phyloP scores from a whole-genome alignment of 2,329 filamentous ascomycete genomes.

The Fusarium avenaceum region DNA sequence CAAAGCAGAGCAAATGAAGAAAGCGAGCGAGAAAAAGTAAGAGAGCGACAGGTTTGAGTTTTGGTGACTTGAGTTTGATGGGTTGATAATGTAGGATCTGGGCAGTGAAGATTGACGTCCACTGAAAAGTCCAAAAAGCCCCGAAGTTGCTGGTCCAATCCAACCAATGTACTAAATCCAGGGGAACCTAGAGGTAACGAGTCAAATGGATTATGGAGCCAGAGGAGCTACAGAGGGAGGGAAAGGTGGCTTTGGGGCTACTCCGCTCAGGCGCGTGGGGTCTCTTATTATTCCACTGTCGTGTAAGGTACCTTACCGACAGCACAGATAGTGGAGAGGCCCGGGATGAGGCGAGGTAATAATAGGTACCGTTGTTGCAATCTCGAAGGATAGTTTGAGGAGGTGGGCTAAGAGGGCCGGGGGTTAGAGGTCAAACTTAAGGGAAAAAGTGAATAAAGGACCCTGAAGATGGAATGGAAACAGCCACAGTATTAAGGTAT shows the following conservation, averaged over 20 bases:
- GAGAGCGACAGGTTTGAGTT: not conserved
- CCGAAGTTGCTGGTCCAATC: conserved; percentile 32
- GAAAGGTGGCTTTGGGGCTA: conserved; percentile 45
- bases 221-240: conserved; percentile 27
- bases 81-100: conserved; percentile 37
- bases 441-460: conserved; percentile 1
- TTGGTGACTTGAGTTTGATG: conserved; percentile 7
- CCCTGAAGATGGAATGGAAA: conserved; percentile 41
- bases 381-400: conserved; percentile 3
- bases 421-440: not conserved
- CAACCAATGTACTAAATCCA: conserved; percentile 38
- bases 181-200: conserved; percentile 37
- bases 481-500: conserved; percentile 1
- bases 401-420: no score
- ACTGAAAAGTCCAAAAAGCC: conserved; percentile 42
- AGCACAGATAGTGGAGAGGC: conserved; percentile 4
- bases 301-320: not conserved
- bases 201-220: conserved; percentile 29
- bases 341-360: conserved; percentile 16
- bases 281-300: conserved; percentile 29
- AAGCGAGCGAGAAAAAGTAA: conserved; percentile 18
- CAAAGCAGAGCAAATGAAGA: conserved; percentile 20
- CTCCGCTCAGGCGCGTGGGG: conserved; percentile 48
- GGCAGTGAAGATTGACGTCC: conserved; percentile 30
- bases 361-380: conserved; percentile 13